Base-by-base conservation (phyloP, 2,329 filamentous ascomycete genomes). In the Bretziella fagacearum region DNA sequence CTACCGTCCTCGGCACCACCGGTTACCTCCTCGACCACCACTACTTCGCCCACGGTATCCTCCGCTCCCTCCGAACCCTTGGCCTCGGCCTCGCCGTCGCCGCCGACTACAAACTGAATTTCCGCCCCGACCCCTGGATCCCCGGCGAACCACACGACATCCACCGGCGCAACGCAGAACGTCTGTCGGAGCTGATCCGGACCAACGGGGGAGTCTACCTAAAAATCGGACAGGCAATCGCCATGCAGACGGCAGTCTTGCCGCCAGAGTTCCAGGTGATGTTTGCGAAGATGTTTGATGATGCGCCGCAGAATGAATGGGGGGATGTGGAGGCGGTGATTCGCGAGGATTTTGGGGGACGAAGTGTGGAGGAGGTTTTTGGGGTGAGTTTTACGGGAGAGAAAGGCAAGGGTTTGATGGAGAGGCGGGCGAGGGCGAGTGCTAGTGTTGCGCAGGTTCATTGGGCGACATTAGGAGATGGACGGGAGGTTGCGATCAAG, bases 211-310 rank as follows among this genome's bases (percentile, higher is more conserved):
- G 91, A 0, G 64, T 98, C 15, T 98, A 96, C 59, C 70, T 96
- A 58, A 98, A 98, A 70, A 95, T 98, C 50, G 91, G 91, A 1
- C 91, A 98, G 68, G 91, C 91, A 3, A 89, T 98, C 54, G 91
- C 89, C 11, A 96, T 96, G 91, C 91, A 98, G 68, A 89, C 83
- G 54, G 89, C 89, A 0, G 79, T 96, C 22, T 65, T 98, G 52
- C 91, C 91, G 22, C 84, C 87, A 0, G 86, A 94, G 62, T 96
- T 96, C 56, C 86, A 94, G 66, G 79, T 80, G 57, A 96, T 95
- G 86, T 98, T 98, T 59, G 71, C 81, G 18, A 74, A 81, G 57
- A 95, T 98, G 85, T 98, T 96, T 60, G 91, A 96, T 59, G 89
- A 96, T 65, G 91, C 91, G 52, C 87, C 89, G 30, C 87, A 95